phyloP scores from a whole-genome alignment of 1,284 basidiomycete species.

The Ustilago bromivora region DNA sequence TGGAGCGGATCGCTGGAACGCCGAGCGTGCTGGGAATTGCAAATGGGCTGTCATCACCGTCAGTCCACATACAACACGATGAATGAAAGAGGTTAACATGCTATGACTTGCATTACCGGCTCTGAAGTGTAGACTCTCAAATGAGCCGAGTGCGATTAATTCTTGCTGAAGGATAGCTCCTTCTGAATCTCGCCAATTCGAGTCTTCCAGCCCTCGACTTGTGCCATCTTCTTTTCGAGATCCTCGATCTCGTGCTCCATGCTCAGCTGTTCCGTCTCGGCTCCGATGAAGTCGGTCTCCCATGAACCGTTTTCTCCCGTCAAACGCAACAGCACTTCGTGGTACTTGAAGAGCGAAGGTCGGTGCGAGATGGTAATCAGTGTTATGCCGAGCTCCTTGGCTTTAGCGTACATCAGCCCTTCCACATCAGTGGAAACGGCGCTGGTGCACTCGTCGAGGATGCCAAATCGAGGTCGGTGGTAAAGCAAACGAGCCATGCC shows the following conservation, averaged over 20 bases:
- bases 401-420: constrained; percentile 93
- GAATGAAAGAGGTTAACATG: neutral
- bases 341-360: constrained; percentile 75
- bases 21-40: constrained; percentile 30
- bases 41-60: constrained; percentile 40
- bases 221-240: constrained; percentile 69
- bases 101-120: neutral
- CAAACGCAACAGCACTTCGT: constrained; percentile 82
- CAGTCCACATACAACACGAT: constrained; percentile 7
- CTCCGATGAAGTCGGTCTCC: constrained; percentile 79
- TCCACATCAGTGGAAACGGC: constrained; percentile 97
- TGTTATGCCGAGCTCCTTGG: constrained; percentile 90
- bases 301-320: constrained; percentile 77
- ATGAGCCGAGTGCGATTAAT: constrained; percentile 12
- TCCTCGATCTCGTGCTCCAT: constrained; percentile 72
- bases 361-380: constrained; percentile 84
- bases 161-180: constrained; percentile 69
- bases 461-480: constrained; percentile 77
- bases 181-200: constrained; percentile 70
- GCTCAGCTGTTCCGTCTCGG: constrained; percentile 79
- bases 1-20: constrained; percentile 42
- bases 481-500: constrained; percentile 79
- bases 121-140: neutral
- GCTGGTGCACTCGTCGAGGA: constrained; percentile 85
- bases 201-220: constrained; percentile 70